phyloP scores from a whole-genome alignment of 495 filamentous ascomycete genomes.

The Schizothecium vesticola region DNA sequence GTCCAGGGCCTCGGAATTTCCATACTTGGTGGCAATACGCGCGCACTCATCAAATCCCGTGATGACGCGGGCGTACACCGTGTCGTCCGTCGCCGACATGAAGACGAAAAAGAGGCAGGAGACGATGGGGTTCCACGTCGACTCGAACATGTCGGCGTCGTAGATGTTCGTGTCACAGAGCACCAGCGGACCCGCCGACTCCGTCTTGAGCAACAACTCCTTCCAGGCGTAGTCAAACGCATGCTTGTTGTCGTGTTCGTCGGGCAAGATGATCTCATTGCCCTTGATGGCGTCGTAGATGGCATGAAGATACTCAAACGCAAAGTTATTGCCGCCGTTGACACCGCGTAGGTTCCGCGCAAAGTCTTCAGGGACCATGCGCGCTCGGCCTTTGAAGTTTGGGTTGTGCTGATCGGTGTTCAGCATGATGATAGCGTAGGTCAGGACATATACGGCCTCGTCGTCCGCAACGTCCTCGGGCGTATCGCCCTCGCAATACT shows the following conservation, averaged over 20 bases:
- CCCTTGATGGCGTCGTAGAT: slow-evolving; percentile 90
- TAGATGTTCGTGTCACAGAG: slow-evolving; percentile 90
- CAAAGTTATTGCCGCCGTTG: slow-evolving; percentile 80
- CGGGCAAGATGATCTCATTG: slow-evolving; percentile 92
- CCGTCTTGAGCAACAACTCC: slow-evolving; percentile 82
- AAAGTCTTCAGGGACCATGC: slow-evolving; percentile 80
- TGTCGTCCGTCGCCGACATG: slow-evolving; percentile 97
- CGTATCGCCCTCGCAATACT: slow-evolving; percentile 69
- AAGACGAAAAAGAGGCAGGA: slow-evolving; percentile 97
- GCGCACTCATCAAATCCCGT: slow-evolving; percentile 95
- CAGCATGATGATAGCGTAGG: slow-evolving; percentile 93
- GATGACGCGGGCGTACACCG: slow-evolving; percentile 88
- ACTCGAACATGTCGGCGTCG: slow-evolving; percentile 95
- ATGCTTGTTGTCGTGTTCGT: slow-evolving; percentile 93
- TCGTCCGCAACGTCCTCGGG: slow-evolving; percentile 77
- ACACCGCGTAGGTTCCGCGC: slow-evolving; percentile 82
- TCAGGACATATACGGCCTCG: slow-evolving; percentile 85
- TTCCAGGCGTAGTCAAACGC: slow-evolving; percentile 98
- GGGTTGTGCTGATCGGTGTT: slow-evolving; percentile 95
- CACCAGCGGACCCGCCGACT: slow-evolving; percentile 63
- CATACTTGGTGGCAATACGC: slow-evolving; percentile 82
- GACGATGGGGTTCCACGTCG: slow-evolving; percentile 91
- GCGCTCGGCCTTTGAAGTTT: slow-evolving; percentile 71
- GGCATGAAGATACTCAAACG: slow-evolving; percentile 73
- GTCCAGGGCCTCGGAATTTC: slow-evolving; percentile 79